Percentiles rank a stretch among this genome's conserved stretches.
These are phyloP conservation scores for Dothideomycetidae sp. DNA, from an alignment of 2,329 filamentous ascomycete genomes.

Conservation along the genomic window DNA sequence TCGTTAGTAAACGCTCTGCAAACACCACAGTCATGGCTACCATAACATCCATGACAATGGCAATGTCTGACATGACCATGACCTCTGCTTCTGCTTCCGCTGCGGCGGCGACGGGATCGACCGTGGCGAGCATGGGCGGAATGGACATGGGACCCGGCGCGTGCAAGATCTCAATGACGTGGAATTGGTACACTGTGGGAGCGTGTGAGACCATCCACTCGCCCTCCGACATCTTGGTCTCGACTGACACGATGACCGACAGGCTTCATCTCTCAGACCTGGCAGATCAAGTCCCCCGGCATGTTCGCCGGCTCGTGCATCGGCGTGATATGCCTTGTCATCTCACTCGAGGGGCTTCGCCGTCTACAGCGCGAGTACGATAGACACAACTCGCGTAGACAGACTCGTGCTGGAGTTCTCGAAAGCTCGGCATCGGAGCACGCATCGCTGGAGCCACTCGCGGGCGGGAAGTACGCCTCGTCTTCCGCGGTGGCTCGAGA, in stretches of 20 bases:
- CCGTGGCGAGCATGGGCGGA: no score
- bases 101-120: background rate
- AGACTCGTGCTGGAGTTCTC: background rate
- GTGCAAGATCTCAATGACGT: conserved; percentile 47
- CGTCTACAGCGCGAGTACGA: conserved; percentile 61
- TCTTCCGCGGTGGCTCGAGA: background rate
- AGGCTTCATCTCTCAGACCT: conserved; percentile 50
- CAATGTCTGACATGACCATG: background rate
- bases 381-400: conserved; percentile 34
- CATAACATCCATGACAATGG: no score
- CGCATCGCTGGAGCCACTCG: background rate
- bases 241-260: background rate
- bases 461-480: background rate
- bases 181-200: conserved; percentile 64
- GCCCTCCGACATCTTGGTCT: background rate
- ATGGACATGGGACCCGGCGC: conserved; percentile 1
- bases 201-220: conserved; percentile 29
- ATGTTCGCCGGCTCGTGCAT: conserved; percentile 74
- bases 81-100: background rate
- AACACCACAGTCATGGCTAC: no score
- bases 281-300: conserved; percentile 54
- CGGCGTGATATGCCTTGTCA: conserved; percentile 59
- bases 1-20: no score
- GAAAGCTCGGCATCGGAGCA: background rate
- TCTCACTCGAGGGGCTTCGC: conserved; percentile 58